phyloP scores from a whole-genome alignment of 2,329 filamentous ascomycete genomes.

The Claviceps sp. region DNA sequence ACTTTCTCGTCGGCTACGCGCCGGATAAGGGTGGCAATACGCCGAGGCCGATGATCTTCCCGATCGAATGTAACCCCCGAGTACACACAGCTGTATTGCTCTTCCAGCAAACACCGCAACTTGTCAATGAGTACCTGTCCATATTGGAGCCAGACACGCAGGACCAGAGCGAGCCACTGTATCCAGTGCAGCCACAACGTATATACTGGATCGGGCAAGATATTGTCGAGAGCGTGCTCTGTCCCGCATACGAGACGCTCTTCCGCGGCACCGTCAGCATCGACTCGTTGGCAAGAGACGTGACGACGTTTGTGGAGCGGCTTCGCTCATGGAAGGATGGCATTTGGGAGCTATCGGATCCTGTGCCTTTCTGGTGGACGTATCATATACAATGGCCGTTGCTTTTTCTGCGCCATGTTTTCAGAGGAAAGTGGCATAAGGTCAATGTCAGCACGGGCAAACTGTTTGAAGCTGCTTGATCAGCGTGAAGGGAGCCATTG shows the following conservation, averaged over 20 bases:
- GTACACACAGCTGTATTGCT: constrained; percentile 54
- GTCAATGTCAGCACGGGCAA: constrained; percentile 52
- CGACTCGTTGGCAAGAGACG: background rate
- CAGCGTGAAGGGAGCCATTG: no score
- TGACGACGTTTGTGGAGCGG: constrained; percentile 20
- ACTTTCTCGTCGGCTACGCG: background rate
- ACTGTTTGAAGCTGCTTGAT: constrained; percentile 13
- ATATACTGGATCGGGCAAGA: constrained; percentile 59
- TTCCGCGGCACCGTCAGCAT: constrained; percentile 10
- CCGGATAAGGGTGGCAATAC: background rate
- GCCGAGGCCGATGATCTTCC: constrained; percentile 29
- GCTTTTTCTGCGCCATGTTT: constrained; percentile 32
- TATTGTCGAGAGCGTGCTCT: constrained; percentile 35
- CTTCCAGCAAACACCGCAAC: constrained; percentile 33
- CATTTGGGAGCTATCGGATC: constrained; percentile 39
- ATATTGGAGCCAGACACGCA: constrained; percentile 19
- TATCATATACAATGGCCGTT: constrained; percentile 43
- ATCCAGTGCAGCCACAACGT: constrained; percentile 12
- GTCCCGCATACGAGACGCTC: constrained; percentile 25
- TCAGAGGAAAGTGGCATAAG: constrained; percentile 43
- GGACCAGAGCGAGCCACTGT: constrained; percentile 8
- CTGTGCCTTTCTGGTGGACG: constrained; percentile 41
- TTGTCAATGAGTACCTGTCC: constrained; percentile 40
- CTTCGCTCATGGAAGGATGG: constrained; percentile 40
- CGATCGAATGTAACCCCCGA: constrained; percentile 60